A percentile compares a stretch with the other conserved stretches of the same genome.
These are phyloP conservation scores for Diatrype stigma DNA, from an alignment of 2,329 filamentous ascomycete species.

Conservation along the genomic window DNA sequence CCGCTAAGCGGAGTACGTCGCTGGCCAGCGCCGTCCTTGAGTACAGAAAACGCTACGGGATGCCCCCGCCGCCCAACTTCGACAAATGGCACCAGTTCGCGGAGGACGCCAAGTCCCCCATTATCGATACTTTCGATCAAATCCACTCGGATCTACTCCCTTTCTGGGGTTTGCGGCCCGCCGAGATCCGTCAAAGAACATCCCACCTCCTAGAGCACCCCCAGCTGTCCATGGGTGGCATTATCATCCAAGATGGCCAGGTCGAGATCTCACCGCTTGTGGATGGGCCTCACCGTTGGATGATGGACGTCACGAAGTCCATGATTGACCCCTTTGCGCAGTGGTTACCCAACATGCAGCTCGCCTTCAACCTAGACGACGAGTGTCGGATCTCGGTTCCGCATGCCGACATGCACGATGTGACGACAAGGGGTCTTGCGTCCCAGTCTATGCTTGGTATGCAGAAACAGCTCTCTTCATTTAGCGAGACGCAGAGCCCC, in stretches of 20 bases:
- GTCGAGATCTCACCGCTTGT: slow-evolving; percentile 27
- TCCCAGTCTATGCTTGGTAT: slow-evolving; percentile 21
- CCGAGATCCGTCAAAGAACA: slow-evolving; percentile 52
- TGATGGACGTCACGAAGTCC: slow-evolving; percentile 31
- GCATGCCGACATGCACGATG: slow-evolving; percentile 35
- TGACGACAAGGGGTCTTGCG: slow-evolving; percentile 23
- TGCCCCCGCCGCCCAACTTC: slow-evolving; percentile 68
- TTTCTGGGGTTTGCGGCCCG: slow-evolving; percentile 63
- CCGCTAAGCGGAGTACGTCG: slow-evolving; percentile 43
- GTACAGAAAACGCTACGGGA: slow-evolving; percentile 60
- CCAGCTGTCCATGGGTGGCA: slow-evolving; percentile 26
- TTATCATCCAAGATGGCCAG: slow-evolving; percentile 28
- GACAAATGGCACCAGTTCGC: slow-evolving; percentile 71
- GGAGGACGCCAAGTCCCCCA: slow-evolving; percentile 51
- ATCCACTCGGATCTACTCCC: slow-evolving; percentile 63
- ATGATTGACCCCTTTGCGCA: slow-evolving; percentile 38
- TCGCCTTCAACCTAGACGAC: slow-evolving; percentile 48
- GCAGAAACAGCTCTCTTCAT: slow-evolving; percentile 15
- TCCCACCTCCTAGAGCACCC: slow-evolving; percentile 27
- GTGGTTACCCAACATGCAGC: slow-evolving; percentile 48
- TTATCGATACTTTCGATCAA: slow-evolving; percentile 68
- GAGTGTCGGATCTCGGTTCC: slow-evolving; percentile 45
- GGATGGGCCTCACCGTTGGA: slow-evolving; percentile 31
- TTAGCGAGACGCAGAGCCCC: slow-evolving; percentile 16
- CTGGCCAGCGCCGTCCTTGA: slow-evolving; percentile 59